A percentile compares a stretch with the other conserved stretches of the same genome.
Conservation (phyloP, 1,284 basidiomycete species). For the Inonotus obliquus region DNA sequence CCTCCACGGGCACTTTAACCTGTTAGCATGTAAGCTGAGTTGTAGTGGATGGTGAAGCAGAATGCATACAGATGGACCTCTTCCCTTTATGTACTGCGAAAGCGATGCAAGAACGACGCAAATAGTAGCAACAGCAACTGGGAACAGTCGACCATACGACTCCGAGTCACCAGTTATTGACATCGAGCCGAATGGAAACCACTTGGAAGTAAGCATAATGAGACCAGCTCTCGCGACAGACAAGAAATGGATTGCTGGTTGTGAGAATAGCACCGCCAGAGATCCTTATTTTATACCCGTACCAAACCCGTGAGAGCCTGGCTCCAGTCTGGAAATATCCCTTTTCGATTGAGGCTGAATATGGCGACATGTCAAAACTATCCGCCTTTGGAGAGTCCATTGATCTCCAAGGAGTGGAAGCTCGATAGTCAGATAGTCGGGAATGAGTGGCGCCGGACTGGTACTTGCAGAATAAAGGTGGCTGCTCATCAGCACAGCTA, state of each 20-base stretch:
- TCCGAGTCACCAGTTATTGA: background rate
- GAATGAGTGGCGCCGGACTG: too few species aligned
- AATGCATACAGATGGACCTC: background rate
- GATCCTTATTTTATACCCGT: too few species aligned
- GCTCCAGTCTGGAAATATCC: too few species aligned
- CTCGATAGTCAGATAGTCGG: too few species aligned
- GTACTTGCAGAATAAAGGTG: too few species aligned
- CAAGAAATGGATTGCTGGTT: background rate
- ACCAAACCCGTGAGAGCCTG: too few species aligned
- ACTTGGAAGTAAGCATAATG: background rate
- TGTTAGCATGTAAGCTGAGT: background rate
- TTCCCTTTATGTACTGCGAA: background rate
- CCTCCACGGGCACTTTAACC: slow-evolving; percentile 3
- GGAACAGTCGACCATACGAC: background rate
- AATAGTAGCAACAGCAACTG: background rate
- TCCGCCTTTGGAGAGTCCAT: too few species aligned
- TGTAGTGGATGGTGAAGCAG: background rate
- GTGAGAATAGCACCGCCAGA: too few species aligned
- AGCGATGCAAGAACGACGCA: background rate
- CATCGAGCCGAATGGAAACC: background rate
- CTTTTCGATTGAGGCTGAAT: too few species aligned
- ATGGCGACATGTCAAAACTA: too few species aligned
- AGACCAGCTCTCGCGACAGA: background rate
- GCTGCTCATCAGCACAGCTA: too few species aligned
- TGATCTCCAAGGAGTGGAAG: too few species aligned